Evolutionary conservation across 495 filamentous ascomycete species (phyloP).

Genomic region (Aspergillus mulundensis): DNA sequence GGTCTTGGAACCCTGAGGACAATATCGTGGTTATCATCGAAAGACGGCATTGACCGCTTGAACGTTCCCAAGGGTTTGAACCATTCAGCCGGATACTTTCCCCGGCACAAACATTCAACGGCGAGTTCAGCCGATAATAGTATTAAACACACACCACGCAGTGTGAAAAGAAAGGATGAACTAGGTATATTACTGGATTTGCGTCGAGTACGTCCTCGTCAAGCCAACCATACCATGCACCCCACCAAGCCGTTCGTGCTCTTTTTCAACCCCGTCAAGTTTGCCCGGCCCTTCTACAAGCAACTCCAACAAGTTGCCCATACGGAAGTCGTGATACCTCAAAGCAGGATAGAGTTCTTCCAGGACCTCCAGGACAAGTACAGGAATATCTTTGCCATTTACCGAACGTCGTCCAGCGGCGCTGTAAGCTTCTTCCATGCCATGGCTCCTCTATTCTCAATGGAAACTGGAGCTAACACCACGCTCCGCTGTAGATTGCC

Average conservation of each 20-base stretch:
- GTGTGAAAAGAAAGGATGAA: no score
- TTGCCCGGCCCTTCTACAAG: not conserved
- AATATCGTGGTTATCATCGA: no score
- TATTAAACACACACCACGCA: no score
- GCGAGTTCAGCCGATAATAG: no score
- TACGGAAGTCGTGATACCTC: not conserved
- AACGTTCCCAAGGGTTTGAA: no score
- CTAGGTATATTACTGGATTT: no score
- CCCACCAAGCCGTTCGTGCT: not conserved
- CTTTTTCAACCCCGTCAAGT: not conserved
- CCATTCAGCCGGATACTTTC: no score
- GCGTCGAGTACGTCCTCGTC: no score
- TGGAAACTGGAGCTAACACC: no score
- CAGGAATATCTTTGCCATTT: not conserved
- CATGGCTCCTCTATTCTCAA: not conserved
- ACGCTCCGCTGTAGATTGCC: not conserved
- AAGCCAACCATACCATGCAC: not conserved
- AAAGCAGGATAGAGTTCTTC: not conserved
- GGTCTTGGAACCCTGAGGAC: not conserved
- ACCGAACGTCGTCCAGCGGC: not conserved
- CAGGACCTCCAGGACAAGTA: not conserved
- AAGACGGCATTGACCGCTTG: no score
- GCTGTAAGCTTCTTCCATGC: no score
- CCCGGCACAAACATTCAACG: no score
- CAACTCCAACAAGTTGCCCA: not conserved